Evolutionary conservation across 78 protist genomes (phyloP).

Genomic region (Dictyostelium firmibasis): DNA sequence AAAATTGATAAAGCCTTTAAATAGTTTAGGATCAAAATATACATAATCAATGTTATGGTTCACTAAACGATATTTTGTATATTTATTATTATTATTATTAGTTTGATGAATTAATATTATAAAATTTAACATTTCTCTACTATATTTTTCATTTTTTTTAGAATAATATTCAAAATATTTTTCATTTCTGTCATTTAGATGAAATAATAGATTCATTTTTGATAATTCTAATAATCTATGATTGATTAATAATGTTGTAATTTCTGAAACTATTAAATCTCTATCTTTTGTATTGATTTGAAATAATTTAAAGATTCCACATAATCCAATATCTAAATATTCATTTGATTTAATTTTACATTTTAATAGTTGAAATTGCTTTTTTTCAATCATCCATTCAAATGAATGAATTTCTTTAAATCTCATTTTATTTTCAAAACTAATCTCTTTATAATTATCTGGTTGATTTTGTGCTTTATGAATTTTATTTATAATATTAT

Average conservation of each 20-base stretch:
- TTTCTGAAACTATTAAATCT: not conserved
- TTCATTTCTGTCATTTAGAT: not conserved
- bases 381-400: not conserved
- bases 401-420: not conserved
- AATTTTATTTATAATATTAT: not conserved
- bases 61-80: not conserved
- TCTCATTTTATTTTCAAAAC: not conserved
- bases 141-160: not conserved
- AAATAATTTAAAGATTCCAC: not conserved
- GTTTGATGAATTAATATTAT: not conserved
- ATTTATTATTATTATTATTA: not conserved
- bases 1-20: not conserved
- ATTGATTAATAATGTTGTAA: not conserved
- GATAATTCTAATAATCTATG: not conserved
- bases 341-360: not conserved
- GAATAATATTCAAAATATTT: too few relatives aligned
- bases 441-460: not conserved
- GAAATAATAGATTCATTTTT: not conserved
- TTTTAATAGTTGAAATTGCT: conserved; percentile 17
- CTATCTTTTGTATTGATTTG: not conserved
- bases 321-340: not conserved
- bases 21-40: not conserved
- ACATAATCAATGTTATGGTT: not conserved
- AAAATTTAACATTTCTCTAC: not conserved
- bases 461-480: not conserved